Evolutionary conservation across 192 early-diverging fungal genomes (phyloP), one percentile per base, ranked within the genome.

Genomic region (Umbelopsis ramanniana): DNA sequence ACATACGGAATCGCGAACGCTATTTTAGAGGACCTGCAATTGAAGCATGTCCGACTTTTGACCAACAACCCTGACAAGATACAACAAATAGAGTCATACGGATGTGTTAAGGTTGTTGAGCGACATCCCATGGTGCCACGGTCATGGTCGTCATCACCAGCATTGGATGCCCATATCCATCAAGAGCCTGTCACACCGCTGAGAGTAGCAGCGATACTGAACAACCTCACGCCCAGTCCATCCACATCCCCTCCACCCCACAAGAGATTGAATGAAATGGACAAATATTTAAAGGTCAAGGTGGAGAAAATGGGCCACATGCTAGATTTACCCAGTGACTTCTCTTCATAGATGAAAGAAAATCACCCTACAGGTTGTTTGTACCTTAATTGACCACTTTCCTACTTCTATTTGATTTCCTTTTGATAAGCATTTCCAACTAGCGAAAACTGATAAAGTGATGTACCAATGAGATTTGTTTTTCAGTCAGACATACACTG

Each of bases 51-150:
- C 52, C 89, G 94, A 0, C 80, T 99, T 69, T 80, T 99, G 66
- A 99, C 97, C 21, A 99, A 99, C 78, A 99, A 99, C 75, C 93
- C 94, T 0, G 93, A 96, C 78, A 99, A 99, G 84, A 93, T 97
- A 70, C 76, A 91, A 66, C 88, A 93, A 74, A 66, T 99, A 8
- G 82, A 89, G 38, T 81, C 80, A 14, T 86, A 86, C 69, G 90
- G 89, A 8, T 73, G 80, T 8, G 85, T 97, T 46, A 86, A 89
- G 50, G 87, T 99, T 7, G 86, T 89, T 10, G 92, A 94, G 76
- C 91, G 94, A 35, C 87, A 94, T 21, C 89, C 92, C 6, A 99
- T 99, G 97, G 81, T 95, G 14, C 97, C 97, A n/a, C 84, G 86
- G 15, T 89, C 88, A 47, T 98, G 97, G 97, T 79, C 77, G 6